These are phyloP conservation scores for Candida schatavii DNA, from an alignment of 805 yeast species.

Conservation along the genomic window DNA sequence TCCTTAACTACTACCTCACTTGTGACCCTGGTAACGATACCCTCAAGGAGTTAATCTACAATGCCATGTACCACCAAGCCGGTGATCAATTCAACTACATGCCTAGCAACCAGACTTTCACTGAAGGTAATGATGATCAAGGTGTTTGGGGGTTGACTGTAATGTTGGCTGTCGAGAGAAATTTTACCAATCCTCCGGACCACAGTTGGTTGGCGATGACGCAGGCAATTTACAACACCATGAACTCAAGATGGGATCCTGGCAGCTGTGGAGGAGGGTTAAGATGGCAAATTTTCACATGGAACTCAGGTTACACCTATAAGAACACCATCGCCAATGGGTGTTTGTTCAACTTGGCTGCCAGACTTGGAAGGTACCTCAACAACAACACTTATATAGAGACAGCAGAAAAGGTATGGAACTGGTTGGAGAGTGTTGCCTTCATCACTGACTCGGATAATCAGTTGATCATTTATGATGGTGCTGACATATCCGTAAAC, in stretches of 20 bases:
- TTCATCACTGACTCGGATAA: constrained; percentile 15
- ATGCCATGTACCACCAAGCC: constrained; percentile 43
- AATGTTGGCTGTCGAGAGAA: constrained; percentile 46
- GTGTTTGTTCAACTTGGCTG: constrained; percentile 80
- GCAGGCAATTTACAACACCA: constrained; percentile 89
- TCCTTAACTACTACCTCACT: constrained; percentile 37
- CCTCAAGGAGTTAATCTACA: constrained; percentile 25
- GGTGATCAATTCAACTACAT: constrained; percentile 41
- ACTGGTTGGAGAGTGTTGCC: constrained; percentile 61
- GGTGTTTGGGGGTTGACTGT: constrained; percentile 50
- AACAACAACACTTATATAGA: constrained; percentile 69
- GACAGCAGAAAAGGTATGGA: constrained; percentile 73
- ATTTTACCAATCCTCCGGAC: constrained; percentile 41
- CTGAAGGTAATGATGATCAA: constrained; percentile 52
- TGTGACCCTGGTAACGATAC: constrained; percentile 35
- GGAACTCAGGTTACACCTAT: constrained; percentile 93
- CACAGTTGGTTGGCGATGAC: constrained; percentile 83
- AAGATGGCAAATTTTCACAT: constrained; percentile 93
- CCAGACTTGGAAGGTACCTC: constrained; percentile 82
- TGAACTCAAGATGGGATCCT: constrained; percentile 86
- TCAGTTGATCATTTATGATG: constrained; percentile 48
- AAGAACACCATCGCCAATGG: constrained; percentile 93
- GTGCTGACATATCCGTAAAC: constrained; percentile 49
- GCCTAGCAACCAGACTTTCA: constrained; percentile 44
- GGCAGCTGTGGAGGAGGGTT: constrained; percentile 79